These are phyloP conservation scores for Paspalum notatum DNA, from an alignment of 176 grass and related monocot genomes.

Conservation along the genomic window DNA sequence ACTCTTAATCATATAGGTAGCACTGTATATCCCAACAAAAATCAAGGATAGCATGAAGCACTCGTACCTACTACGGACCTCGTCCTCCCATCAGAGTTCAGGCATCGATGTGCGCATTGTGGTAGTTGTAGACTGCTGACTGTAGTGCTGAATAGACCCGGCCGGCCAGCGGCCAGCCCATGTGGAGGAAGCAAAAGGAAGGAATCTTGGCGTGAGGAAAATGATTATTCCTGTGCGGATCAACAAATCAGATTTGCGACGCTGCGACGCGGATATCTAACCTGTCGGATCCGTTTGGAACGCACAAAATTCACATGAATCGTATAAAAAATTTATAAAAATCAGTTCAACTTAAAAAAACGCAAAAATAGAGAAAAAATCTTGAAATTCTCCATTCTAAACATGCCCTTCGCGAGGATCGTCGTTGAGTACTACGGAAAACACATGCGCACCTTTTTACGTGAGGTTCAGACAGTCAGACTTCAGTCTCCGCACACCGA, in stretches of 20 bases:
- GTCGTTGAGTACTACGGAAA: not conserved
- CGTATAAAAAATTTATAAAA: no score
- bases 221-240: not conserved
- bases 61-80: not conserved
- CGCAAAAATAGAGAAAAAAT: no score
- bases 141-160: not conserved
- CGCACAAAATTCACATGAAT: not conserved
- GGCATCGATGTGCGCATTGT: not conserved
- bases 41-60: not conserved
- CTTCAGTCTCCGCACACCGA: not conserved
- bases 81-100: not conserved
- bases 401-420: no score
- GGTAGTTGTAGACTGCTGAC: not conserved
- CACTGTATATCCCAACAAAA: not conserved
- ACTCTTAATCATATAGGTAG: no score
- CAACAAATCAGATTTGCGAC: not conserved
- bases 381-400: no score
- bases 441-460: constrained; percentile 16
- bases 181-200: not conserved
- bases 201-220: constrained; percentile 15
- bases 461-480: not conserved
- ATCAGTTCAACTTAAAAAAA: no score
- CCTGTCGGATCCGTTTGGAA: not conserved
- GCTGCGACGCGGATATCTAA: not conserved
- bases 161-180: not conserved